Conservation (phyloP, 768 basidiomycete species). For the Boletus subparvulus region DNA sequence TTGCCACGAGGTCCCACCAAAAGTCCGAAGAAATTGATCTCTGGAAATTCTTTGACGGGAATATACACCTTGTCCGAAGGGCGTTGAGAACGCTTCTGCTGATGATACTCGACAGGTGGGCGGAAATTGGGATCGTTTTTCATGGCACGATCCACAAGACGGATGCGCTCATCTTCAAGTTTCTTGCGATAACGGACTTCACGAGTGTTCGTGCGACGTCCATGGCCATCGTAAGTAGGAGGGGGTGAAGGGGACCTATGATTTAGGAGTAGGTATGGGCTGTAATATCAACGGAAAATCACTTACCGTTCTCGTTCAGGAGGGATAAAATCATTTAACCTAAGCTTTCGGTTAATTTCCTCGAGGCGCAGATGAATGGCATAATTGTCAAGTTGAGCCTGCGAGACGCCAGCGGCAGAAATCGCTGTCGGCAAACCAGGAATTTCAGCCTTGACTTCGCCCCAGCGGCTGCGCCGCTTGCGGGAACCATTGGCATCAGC, state of each 20-base stretch:
- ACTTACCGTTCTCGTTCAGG: conserved; percentile 86
- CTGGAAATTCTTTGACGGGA: conserved; percentile 98
- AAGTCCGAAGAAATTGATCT: conserved; percentile 99
- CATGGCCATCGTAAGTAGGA: conserved; percentile 95
- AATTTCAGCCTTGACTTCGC: conserved; percentile 87
- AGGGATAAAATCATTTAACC: conserved; percentile 92
- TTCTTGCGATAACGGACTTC: conserved; percentile 98
- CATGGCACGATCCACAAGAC: conserved; percentile 93
- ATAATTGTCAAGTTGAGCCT: conserved; percentile 96
- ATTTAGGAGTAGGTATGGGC: conserved; percentile 13
- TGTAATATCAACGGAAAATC: neutral
- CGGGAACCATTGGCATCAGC: conserved; percentile 85
- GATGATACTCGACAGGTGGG: conserved; percentile 94
- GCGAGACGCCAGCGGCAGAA: conserved; percentile 88
- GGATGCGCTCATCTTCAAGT: conserved; percentile 87
- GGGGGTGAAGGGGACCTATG: conserved; percentile 91
- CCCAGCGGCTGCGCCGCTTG: conserved; percentile 97
- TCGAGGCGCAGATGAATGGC: conserved; percentile 94
- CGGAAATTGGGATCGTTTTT: conserved; percentile 98
- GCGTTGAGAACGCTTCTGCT: conserved; percentile 89
- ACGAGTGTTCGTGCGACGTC: conserved; percentile 96
- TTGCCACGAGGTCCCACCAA: conserved; percentile 98
- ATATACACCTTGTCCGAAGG: conserved; percentile 99
- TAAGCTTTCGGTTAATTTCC: conserved; percentile 94
- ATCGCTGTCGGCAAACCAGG: conserved; percentile 95